Base-by-base conservation (phyloP, 225 moss, liverwort and hornwort species). In the Straminergon stramineum region DNA sequence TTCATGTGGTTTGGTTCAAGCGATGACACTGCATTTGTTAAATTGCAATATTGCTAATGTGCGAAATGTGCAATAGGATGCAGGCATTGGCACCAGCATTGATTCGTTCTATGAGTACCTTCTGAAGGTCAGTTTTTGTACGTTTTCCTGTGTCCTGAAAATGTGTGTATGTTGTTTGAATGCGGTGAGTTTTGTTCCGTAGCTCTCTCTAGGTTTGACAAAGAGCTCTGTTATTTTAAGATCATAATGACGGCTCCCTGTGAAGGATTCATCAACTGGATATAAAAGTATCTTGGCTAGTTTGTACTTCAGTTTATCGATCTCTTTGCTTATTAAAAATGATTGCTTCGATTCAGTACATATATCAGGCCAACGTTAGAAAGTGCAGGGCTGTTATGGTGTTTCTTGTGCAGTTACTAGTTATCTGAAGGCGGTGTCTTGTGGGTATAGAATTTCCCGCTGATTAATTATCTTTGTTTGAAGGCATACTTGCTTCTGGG, bases 51-150 rank as follows among this genome's bases (percentile, higher is more conserved):
- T 75, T 79, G 81, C 76, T 91, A 86, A 95, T 91, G n/a, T 90
- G 89, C 74, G 68, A 89, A 89, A 58, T 87, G 89, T 93, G 90
- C 81, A 87, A 91, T 91, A 97, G 96, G 98, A 98, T 96, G 97
- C 98, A 91, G 98, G 98, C 77, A 98, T 98, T 94, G 98, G 98
- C 83, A 98, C 98, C 89, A 98, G 98, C 91, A 96, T 98, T 81
- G 98, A 98, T 93, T 98, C 98, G n/a, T 97, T 99, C 89, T 99
- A 99, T 87, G 98, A 97, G 82, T 99, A 97, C 91, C 98, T 97
- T 57, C 94, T 99, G 31, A 97, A 99, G 96, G 97, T 97, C 64
- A 86, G 92, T 88, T 62, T 79, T 89, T 71, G 19, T 74, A 58
- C 35, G 62, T 57, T 84, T 61, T 87, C 81, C 37, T 66, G 41